Base-by-base conservation (phyloP, 306 rosid species). In the Gillenia trifoliata region DNA sequence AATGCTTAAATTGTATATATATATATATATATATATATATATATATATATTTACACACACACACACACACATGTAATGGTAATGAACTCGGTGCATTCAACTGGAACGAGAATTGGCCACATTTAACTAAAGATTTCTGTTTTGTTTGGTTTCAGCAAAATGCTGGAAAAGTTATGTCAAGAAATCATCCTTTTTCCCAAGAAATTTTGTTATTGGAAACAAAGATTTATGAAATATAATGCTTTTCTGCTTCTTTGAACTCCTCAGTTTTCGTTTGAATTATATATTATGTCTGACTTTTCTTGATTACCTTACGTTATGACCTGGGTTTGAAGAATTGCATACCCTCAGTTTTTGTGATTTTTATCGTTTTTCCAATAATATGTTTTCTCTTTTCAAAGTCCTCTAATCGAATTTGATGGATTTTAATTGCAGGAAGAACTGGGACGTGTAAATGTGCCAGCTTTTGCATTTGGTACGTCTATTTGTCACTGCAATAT, bases 401-500 rank as follows among this genome's bases (percentile, higher is more conserved):
- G 29, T 50, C n/a, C 11, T 55, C 8, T 40, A 20, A 59, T 56
- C 70, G 52, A 71, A 29, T 50, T 75, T 81, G 75, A 67, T 88
- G 78, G 72, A 57, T 61, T n/a, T n/a, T n/a, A n/a, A n/a, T n/a
- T n/a, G n/a, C n/a, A n/a, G n/a, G n/a, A n/a, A n/a, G n/a, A n/a
- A 92, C 91, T 90, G 71, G 92, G 82, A 40, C 70, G 65, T 38
- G 87, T 86, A 15, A 79, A 89, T 10, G 12, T 41, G 49, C 84
- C 85, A 89, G 72, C 85, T 89, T 61, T 73, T 64, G 26, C 63
- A 85, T 75, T 70, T 80, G 89, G 97, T 93, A 87, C 76, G 92
- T 57, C 65, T 54, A 19, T 41, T 64, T 52, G 54, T 25, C 12
- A 26, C 63, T 47, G 30, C 11, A 8, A 29, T 13, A 47, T 75